Evolutionary conservation across 192 early-diverging fungal species (phyloP).

Genomic region (Mortierella claussenii): DNA sequence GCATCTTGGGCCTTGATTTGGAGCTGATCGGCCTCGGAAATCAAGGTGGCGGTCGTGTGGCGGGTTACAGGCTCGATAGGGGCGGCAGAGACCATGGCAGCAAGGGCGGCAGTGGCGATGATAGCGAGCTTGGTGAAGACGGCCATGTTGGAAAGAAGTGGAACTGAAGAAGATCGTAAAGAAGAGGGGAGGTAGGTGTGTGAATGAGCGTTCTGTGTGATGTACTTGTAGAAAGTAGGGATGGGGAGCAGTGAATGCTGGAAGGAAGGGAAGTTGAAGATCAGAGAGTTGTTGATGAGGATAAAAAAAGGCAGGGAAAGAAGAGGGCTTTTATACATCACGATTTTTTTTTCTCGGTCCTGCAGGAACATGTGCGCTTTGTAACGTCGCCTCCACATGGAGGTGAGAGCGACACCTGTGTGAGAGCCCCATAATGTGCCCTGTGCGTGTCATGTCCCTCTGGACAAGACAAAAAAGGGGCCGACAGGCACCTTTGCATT

Average conservation of each 20-base stretch:
- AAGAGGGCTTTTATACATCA: constrained; percentile 7
- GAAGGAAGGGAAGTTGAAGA: background rate
- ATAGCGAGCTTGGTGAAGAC: constrained; percentile 48
- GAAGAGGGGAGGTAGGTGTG: too few relatives aligned
- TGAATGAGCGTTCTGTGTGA: background rate
- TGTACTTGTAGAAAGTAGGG: constrained; percentile 6
- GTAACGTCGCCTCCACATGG: constrained; percentile 2
- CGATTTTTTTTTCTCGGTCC: too few relatives aligned
- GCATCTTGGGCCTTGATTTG: background rate
- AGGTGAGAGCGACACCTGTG: too few relatives aligned
- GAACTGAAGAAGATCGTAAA: background rate
- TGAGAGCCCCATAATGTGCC: too few relatives aligned
- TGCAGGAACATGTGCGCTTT: too few relatives aligned
- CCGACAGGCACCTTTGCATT: too few relatives aligned
- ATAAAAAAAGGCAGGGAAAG: background rate
- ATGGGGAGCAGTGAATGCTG: constrained; percentile 1
- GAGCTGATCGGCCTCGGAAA: background rate
- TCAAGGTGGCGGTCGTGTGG: constrained; percentile 25
- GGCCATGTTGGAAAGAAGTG: constrained; percentile 21
- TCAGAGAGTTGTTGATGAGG: constrained; percentile 1
- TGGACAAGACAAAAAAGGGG: too few relatives aligned
- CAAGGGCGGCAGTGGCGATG: constrained; percentile 40
- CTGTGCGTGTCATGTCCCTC: too few relatives aligned
- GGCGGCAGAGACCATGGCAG: constrained; percentile 26
- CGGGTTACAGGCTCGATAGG: constrained; percentile 12